These are phyloP conservation scores for Xylaria sp. DNA, from an alignment of 2,329 filamentous ascomycete genomes.

Conservation along the genomic window DNA sequence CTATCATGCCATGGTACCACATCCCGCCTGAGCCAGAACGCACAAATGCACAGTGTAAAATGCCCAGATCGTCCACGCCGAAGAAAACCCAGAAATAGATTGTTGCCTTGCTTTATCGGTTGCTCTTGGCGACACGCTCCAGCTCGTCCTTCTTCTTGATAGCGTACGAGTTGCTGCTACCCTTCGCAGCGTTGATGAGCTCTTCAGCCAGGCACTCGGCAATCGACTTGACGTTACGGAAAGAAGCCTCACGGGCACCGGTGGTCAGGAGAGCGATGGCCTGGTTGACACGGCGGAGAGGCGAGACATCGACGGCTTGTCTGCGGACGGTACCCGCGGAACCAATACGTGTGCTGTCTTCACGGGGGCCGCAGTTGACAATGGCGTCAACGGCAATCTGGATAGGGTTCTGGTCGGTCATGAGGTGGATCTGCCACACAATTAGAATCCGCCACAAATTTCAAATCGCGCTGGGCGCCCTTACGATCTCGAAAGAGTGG, in stretches of 20 bases:
- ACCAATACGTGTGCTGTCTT: constrained; percentile 99
- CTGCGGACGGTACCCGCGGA: constrained; percentile 99
- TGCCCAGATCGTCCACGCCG: constrained; percentile 55
- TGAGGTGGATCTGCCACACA: constrained; percentile 90
- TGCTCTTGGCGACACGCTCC: constrained; percentile 99
- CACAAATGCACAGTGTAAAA: constrained; percentile 57
- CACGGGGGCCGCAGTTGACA: constrained; percentile 99
- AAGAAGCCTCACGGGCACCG: constrained; percentile 96
- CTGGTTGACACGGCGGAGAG: constrained; percentile 99
- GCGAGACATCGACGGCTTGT: constrained; percentile 99
- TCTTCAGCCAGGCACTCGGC: constrained; percentile 99
- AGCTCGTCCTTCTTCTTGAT: constrained; percentile 99
- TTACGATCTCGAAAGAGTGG: constrained; percentile 99
- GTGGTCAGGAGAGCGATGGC: constrained; percentile 99
- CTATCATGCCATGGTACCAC: constrained; percentile 57
- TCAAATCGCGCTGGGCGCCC: constrained; percentile 53
- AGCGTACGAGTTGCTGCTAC: constrained; percentile 99
- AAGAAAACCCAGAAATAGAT: constrained; percentile 53
- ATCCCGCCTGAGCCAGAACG: constrained; percentile 57
- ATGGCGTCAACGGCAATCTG: constrained; percentile 99
- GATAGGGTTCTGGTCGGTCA: constrained; percentile 99
- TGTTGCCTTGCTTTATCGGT: constrained; percentile 80
- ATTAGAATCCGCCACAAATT: constrained; percentile 20
- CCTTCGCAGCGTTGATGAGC: constrained; percentile 99
- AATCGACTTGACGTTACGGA: constrained; percentile 99